Evolutionary conservation across 352 stramenopile species (phyloP).

Genomic region (Globisporangium takayamanum): DNA sequence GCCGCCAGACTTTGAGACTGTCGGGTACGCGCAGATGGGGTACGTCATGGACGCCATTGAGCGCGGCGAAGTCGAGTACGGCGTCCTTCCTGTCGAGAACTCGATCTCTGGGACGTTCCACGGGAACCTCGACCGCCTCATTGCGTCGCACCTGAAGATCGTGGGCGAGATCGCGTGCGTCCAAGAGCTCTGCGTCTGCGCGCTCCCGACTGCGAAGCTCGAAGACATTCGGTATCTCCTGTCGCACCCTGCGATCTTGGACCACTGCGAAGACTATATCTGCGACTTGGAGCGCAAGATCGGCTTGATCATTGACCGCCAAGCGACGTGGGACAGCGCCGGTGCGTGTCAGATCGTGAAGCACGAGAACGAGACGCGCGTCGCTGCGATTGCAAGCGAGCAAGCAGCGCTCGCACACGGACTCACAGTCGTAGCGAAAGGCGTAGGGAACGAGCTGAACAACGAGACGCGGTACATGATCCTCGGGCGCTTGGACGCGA

Average conservation of each 20-base stretch:
- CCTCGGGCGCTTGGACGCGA: slow-evolving; percentile 42
- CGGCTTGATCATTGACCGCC: slow-evolving; percentile 47
- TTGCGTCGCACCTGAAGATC: slow-evolving; percentile 62
- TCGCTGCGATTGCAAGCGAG: slow-evolving; percentile 62
- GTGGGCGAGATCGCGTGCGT: slow-evolving; percentile 64
- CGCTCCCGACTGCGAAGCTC: slow-evolving; percentile 26
- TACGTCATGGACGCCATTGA: slow-evolving; percentile 55
- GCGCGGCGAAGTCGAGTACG: slow-evolving; percentile 50
- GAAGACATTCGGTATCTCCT: slow-evolving; percentile 49
- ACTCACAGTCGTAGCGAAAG: slow-evolving; percentile 45
- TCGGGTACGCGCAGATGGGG: slow-evolving; percentile 46
- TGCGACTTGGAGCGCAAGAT: slow-evolving; percentile 50
- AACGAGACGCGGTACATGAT: slow-evolving; percentile 76
- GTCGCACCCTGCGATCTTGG: slow-evolving; percentile 55
- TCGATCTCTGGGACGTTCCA: slow-evolving; percentile 73
- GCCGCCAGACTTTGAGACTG: slow-evolving; percentile 48
- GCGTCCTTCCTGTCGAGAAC: slow-evolving; percentile 63
- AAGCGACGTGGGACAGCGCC: slow-evolving; percentile 60
- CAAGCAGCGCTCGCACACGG: slow-evolving; percentile 47
- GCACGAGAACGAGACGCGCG: slow-evolving; percentile 33
- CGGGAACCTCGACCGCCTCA: slow-evolving; percentile 56
- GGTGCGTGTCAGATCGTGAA: slow-evolving; percentile 63
- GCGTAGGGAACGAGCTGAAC: slow-evolving; percentile 56
- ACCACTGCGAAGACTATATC: slow-evolving; percentile 64
- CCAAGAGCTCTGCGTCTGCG: slow-evolving; percentile 59